Conservation (phyloP, 1,139 yeast species). For the Scheffersomyces cryptocercus region DNA sequence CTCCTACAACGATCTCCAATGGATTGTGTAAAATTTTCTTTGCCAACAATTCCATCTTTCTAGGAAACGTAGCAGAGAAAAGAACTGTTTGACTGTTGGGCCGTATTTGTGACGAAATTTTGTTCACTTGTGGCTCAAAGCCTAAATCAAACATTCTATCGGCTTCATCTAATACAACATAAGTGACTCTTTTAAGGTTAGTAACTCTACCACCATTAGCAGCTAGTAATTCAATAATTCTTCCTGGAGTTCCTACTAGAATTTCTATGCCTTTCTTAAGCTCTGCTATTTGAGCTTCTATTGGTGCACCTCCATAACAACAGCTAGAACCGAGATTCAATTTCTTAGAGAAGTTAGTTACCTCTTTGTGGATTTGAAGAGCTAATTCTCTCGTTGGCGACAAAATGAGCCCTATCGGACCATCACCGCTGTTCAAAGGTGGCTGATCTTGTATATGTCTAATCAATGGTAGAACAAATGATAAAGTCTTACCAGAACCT, state of each 20-base stretch:
- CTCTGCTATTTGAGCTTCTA: conserved; percentile 79
- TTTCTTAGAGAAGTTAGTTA: conserved; percentile 55
- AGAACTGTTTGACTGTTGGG: conserved; percentile 92
- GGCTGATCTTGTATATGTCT: conserved; percentile 79
- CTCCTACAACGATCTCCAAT: conserved; percentile 78
- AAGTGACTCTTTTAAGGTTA: conserved; percentile 68
- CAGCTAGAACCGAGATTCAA: conserved; percentile 58
- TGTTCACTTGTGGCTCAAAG: conserved; percentile 93
- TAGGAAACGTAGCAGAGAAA: conserved; percentile 93
- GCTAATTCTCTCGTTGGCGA: conserved; percentile 96
- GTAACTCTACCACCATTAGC: conserved; percentile 82
- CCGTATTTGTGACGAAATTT: conserved; percentile 73
- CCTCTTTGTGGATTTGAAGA: conserved; percentile 74
- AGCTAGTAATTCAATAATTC: conserved; percentile 85
- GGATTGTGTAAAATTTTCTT: conserved; percentile 61
- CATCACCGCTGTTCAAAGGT: conserved; percentile 51
- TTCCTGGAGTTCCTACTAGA: conserved; percentile 93
- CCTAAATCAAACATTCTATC: conserved; percentile 98
- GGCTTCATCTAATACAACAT: conserved; percentile 90
- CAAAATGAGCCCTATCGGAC: conserved; percentile 79
- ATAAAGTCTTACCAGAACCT: conserved; percentile 93
- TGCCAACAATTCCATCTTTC: conserved; percentile 75
- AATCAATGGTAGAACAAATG: conserved; percentile 81
- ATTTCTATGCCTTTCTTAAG: conserved; percentile 79
- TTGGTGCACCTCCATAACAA: conserved; percentile 93